Conservation (phyloP, 768 basidiomycete species). For the Suillus subaureus region DNA sequence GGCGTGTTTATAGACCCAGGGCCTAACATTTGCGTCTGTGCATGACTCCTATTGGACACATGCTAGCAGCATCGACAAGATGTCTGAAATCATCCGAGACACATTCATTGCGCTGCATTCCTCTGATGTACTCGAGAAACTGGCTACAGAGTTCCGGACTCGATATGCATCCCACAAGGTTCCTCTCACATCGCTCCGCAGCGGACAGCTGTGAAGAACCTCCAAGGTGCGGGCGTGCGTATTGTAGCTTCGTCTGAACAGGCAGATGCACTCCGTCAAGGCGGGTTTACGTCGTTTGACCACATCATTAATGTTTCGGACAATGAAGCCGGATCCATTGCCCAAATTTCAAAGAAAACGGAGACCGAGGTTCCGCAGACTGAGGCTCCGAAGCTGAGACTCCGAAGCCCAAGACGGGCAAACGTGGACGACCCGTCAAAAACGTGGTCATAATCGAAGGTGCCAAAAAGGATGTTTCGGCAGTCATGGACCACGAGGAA, state of each 20-base stretch:
- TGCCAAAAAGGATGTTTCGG: slow-evolving; percentile 16
- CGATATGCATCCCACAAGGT: slow-evolving; percentile 78
- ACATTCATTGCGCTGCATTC: slow-evolving; percentile 93
- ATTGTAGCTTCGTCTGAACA: slow-evolving; percentile 45
- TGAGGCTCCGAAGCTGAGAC: slow-evolving; percentile 16
- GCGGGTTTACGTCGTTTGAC: slow-evolving; percentile 26
- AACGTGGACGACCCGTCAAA: slow-evolving; percentile 7
- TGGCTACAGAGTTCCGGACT: slow-evolving; percentile 76
- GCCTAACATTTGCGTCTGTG: slow-evolving; percentile 89
- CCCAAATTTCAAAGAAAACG: slow-evolving; percentile 9
- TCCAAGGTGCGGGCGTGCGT: slow-evolving; percentile 46
- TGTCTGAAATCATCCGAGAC: slow-evolving; percentile 88
- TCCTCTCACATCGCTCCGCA: slow-evolving; percentile 53
- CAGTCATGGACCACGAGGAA: slow-evolving; percentile 22
- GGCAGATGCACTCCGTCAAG: slow-evolving; percentile 29
- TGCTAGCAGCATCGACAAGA: slow-evolving; percentile 79
- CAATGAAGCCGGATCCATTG: slow-evolving; percentile 35
- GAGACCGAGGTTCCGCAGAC: slow-evolving; percentile 21
- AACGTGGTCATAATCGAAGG: slow-evolving; percentile 12
- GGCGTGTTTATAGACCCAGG: slow-evolving; percentile 51
- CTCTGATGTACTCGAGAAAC: slow-evolving; percentile 75
- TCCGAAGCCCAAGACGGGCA: slow-evolving; percentile 34
- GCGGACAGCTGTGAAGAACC: slow-evolving; percentile 39
- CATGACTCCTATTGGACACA: slow-evolving; percentile 99
- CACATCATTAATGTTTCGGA: slow-evolving; percentile 43